Conservation (phyloP, 1,284 basidiomycete species). For the Cutaneotrichosporon cavernicola region DNA sequence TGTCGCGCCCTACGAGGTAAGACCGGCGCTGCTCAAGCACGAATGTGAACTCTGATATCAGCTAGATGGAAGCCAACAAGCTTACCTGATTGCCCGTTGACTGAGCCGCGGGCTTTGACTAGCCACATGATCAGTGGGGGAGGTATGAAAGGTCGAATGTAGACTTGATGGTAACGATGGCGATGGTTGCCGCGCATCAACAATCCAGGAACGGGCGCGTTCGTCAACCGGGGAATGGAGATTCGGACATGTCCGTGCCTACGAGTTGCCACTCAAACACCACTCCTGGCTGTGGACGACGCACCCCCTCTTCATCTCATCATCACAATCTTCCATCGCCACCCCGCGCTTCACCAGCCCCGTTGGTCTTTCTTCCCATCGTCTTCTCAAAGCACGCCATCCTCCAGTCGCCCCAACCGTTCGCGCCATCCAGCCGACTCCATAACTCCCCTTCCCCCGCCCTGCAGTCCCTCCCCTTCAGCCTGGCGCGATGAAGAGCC, state of each 20-base stretch:
- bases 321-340: neutral
- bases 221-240: neutral
- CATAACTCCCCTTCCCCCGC: neutral
- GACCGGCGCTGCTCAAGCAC: slow-evolving; percentile 37
- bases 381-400: too few species aligned
- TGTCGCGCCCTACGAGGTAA: slow-evolving; percentile 42
- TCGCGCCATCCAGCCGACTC: neutral
- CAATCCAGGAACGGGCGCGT: slow-evolving; percentile 4
- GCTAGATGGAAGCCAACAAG: neutral
- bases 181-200: neutral
- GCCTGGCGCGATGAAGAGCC: slow-evolving; percentile 43
- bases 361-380: neutral
- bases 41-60: slow-evolving; percentile 41
- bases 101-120: slow-evolving; percentile 42
- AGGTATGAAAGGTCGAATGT: neutral
- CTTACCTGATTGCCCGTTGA: slow-evolving; percentile 44
- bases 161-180: neutral
- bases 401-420: neutral
- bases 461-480: neutral
- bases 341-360: neutral
- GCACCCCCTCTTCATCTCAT: neutral
- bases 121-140: slow-evolving; percentile 41
- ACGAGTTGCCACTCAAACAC: slow-evolving; percentile 4
- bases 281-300: neutral
- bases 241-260: neutral